These are phyloP conservation scores for Mortierella sp. DNA, from an alignment of 371 early-diverging fungal species.

Conservation along the genomic window DNA sequence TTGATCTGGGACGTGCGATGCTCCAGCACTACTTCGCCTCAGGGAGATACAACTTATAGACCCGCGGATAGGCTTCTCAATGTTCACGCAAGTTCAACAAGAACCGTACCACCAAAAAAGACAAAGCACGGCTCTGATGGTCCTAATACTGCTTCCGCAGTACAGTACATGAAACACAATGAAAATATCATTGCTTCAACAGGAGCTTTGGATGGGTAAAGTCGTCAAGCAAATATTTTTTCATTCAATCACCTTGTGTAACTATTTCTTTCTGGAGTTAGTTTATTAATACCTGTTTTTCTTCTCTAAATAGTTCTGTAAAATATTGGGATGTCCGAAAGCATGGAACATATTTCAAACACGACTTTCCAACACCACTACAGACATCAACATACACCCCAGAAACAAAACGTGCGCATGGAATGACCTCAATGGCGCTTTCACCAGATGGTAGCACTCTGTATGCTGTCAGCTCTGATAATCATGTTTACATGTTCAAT, in stretches of 20 bases:
- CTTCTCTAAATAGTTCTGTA: constrained; percentile 28
- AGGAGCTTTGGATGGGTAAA: constrained; percentile 50
- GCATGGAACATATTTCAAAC: constrained; percentile 48
- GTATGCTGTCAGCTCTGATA: constrained; percentile 57
- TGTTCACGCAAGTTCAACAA: constrained; percentile 35
- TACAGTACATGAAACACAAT: constrained; percentile 53
- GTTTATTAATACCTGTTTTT: neutral
- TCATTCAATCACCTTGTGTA: neutral
- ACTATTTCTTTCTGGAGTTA: neutral
- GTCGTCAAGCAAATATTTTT: neutral
- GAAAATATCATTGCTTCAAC: constrained; percentile 48
- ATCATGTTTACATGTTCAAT: constrained; percentile 58
- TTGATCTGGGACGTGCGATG: constrained; percentile 55
- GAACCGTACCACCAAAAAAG: constrained; percentile 34
- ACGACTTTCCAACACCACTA: constrained; percentile 43
- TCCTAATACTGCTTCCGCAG: constrained; percentile 50
- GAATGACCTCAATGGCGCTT: constrained; percentile 48
- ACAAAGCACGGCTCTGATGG: constrained; percentile 48
- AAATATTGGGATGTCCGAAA: constrained; percentile 61
- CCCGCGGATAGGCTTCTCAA: constrained; percentile 45
- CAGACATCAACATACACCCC: constrained; percentile 49
- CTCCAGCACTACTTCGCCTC: constrained; percentile 34
- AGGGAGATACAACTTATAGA: constrained; percentile 34
- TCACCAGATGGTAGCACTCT: constrained; percentile 41
- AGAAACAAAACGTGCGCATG: constrained; percentile 57